phyloP scores from a whole-genome alignment of 75 land plant genomes.

The Picea glauca region DNA sequence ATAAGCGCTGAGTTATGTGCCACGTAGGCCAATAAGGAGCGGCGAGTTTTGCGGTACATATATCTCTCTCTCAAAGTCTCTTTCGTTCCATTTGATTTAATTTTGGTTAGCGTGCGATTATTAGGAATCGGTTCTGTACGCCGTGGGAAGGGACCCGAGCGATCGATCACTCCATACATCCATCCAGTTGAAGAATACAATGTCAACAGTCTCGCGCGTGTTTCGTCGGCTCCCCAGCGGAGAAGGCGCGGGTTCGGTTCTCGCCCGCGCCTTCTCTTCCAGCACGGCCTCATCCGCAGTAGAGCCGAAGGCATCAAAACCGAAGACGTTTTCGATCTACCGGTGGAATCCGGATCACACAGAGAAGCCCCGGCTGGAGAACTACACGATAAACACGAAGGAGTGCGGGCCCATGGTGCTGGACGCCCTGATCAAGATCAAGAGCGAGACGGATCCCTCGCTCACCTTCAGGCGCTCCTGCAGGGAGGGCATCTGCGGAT shows the following conservation, averaged over 20 bases:
- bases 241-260: background rate
- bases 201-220: too few relatives aligned
- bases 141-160: too few relatives aligned
- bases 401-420: conserved; percentile 99
- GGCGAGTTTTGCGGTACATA: too few relatives aligned
- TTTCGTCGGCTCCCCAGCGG: background rate
- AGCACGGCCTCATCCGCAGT: background rate
- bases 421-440: conserved; percentile 96
- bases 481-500: conserved; percentile 97
- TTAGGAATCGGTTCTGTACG: too few relatives aligned
- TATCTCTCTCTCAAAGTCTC: too few relatives aligned
- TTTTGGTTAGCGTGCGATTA: too few relatives aligned
- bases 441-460: conserved; percentile 84
- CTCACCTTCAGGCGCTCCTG: conserved; percentile 91
- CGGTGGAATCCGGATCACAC: conserved; percentile 51
- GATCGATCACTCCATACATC: too few relatives aligned
- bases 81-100: too few relatives aligned
- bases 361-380: conserved; percentile 38
- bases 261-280: conserved; percentile 12
- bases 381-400: conserved; percentile 58
- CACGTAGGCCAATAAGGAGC: too few relatives aligned
- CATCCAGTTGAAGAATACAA: too few relatives aligned
- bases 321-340: conserved; percentile 58
- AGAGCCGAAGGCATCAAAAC: background rate
- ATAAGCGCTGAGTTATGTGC: too few relatives aligned